Base-by-base conservation (phyloP, 768 basidiomycete genomes). In the Termitomyces sp. region DNA sequence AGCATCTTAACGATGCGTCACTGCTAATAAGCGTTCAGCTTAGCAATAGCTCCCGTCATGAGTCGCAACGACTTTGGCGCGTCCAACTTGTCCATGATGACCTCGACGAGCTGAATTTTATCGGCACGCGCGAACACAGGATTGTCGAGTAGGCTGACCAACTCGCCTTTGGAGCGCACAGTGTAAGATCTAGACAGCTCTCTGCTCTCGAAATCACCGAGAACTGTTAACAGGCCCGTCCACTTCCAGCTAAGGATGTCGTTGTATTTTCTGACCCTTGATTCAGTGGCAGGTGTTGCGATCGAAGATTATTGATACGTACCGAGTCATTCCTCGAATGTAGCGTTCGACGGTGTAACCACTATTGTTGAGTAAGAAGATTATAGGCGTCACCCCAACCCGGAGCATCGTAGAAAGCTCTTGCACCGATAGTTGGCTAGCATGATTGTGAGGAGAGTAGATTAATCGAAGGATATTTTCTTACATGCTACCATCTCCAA, bases 311-410 rank as follows among this genome's bases (percentile, higher is more conserved):
- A 7, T 51, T 42, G 36, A 38, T 28, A n/a, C 38, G 78, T 60
- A 60, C 86, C 84, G 77, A 32, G 80, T 68, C 74, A 78, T 80
- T 22, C 89, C 89, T 63, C 93, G 90, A 54, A 91, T 78, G 64
- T 79, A 82, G 18, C 90, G 83, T 77, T 98, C 96, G 58, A 98
- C 94, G 16, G 91, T 91, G 74, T 96, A 96, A 0, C 92, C 90
- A 22, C 76, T 79, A 70, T 92, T 93, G 72, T 92, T 92, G 55
- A 93, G 73, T 20, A 93, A 77, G 73, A 95, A 95, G 42, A 95
- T 81, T 71, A 94, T 92, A 3, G 96, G 95, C 64, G 81, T 88
- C 38, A 96, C 71, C 8, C 81, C 84, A 58, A 82, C 73, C 48
- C 81, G 82, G 51, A 95, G 81, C 90, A 96, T 96, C 0, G 90